Evolutionary conservation across 2,329 filamentous ascomycete genomes (phyloP), one percentile per base, ranked within the genome.

Genomic region (Colletotrichum aenigma): DNA sequence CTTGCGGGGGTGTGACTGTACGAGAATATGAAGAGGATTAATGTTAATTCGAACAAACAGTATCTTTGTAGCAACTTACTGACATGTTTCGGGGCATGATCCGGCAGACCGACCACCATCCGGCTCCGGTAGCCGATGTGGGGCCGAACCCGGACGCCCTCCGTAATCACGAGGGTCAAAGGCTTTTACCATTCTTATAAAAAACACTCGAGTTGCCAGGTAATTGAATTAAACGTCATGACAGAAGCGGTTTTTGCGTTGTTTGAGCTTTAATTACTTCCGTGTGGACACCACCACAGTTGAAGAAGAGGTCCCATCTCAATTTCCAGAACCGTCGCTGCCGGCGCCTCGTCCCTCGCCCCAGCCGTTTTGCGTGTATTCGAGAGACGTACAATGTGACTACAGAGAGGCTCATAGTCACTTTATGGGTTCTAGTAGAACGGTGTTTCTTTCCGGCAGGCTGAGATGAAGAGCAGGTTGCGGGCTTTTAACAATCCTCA

Each of bases 31-130:
- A 0, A 52, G 0, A 52, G 4, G 4, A 13, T 3, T 2, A 13
- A 3, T 21, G 10, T 52, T 1, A 13, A 48, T 0, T 48, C n/a
- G n/a, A 21, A 3, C 4, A 21, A 13, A 0, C 0, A 0, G 0
- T 2, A 21, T 13, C 3, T 21, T 48, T 48, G 43, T 7, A 48
- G n/a, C 43, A 48, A 3, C 3, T 3, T 48, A 12, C 43, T 2
- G 18, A 21, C 43, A 21, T 48, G 3, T 7, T 21, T 12, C 18
- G 38, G 43, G n/a, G n/a, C 6, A 48, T 2, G 43, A 48, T 4
- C 43, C 6, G 2, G 3, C 43, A 48, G 10, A 7, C 43, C 43
- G 10, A 2, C 6, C 43, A 6, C 43, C n/a, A 48, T 2, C 43
- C n/a, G 43, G 43, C 43, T 48, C 43, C 43, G n/a, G n/a, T 7